Evolutionary conservation across 1,139 yeast genomes (phyloP).

Genomic region (Eremothecium cymbalariae): DNA sequence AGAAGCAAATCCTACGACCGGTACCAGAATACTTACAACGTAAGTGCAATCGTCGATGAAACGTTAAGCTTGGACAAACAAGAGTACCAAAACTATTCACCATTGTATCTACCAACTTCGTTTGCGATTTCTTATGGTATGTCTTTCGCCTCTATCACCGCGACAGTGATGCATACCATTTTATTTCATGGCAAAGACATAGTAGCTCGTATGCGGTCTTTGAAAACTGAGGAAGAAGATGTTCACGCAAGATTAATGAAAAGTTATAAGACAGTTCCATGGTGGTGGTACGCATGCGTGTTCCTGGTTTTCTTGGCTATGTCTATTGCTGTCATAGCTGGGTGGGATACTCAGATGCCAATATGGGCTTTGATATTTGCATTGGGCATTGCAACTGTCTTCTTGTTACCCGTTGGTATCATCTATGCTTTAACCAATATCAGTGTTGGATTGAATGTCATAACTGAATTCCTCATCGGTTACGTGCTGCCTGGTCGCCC

Average conservation of each 20-base stretch:
- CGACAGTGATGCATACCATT: constrained; percentile 47
- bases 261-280: constrained; percentile 52
- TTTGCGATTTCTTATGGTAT: constrained; percentile 55
- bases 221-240: constrained; percentile 43
- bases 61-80: constrained; percentile 39
- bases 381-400: constrained; percentile 41
- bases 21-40: constrained; percentile 39
- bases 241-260: constrained; percentile 56
- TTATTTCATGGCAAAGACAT: constrained; percentile 52
- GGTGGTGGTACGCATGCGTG: constrained; percentile 52
- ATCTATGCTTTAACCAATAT: constrained; percentile 50
- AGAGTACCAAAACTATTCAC: constrained; percentile 48
- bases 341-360: constrained; percentile 40
- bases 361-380: constrained; percentile 53
- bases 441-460: constrained; percentile 48
- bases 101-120: constrained; percentile 56
- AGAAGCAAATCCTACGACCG: constrained; percentile 40
- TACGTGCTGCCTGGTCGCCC: constrained; percentile 59
- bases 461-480: constrained; percentile 56
- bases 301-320: constrained; percentile 43
- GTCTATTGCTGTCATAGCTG: constrained; percentile 41
- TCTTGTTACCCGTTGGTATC: constrained; percentile 49
- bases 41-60: constrained; percentile 38
- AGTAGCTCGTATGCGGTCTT: constrained; percentile 37
- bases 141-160: constrained; percentile 54